A percentile compares a stretch with the other conserved stretches of the same genome.
Evolutionary conservation across 139 green algal species (phyloP).

Genomic region (Volvox africanus): DNA sequence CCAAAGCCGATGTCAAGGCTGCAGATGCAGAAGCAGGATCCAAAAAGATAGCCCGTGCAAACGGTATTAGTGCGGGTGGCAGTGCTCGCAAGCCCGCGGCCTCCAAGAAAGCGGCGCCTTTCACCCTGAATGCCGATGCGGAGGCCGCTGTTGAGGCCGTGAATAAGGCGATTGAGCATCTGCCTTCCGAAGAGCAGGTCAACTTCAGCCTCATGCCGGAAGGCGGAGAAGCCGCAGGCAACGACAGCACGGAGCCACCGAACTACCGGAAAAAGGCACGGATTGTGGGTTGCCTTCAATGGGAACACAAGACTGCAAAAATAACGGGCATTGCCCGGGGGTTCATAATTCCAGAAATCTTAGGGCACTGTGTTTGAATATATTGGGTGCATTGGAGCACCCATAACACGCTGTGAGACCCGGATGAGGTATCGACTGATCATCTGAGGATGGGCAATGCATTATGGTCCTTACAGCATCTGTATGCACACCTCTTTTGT

Average conservation of each 20-base stretch:
- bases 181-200: slow-evolving; percentile 59
- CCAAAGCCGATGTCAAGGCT: neutral
- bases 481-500: no score
- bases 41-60: neutral
- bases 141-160: slow-evolving; percentile 45
- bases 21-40: neutral
- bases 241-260: slow-evolving; percentile 44
- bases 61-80: neutral
- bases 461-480: no score
- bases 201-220: slow-evolving; percentile 63
- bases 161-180: slow-evolving; percentile 32
- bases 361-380: no score
- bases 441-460: no score
- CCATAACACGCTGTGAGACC: no score
- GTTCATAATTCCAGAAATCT: no score
- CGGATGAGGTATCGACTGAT: no score
- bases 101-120: neutral
- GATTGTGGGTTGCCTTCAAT: no score
- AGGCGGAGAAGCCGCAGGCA: slow-evolving; percentile 28
- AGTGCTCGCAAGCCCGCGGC: neutral
- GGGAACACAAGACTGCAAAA: no score
- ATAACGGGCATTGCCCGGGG: no score
- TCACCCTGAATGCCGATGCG: slow-evolving; percentile 26
- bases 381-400: no score
- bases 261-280: slow-evolving; percentile 63